Evolutionary conservation across 306 rosid genomes (phyloP), one percentile per base, ranked within the genome.

Genomic region (Lathyrus oleraceus): DNA sequence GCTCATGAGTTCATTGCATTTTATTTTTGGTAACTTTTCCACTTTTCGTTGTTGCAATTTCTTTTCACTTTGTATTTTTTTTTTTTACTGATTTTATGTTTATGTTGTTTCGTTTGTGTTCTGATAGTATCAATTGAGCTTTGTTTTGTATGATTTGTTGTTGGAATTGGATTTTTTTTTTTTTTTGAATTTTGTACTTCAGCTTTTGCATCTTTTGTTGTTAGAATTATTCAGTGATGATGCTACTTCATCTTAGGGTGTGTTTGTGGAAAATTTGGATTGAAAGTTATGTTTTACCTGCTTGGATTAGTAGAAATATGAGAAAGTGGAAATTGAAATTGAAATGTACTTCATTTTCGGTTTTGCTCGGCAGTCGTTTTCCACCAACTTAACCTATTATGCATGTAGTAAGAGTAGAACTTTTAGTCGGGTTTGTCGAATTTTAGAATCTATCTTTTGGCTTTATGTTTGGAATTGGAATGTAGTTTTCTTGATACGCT

Each of bases 1-100:
- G 4, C 67, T 91, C 23, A 87, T 91, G 79, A 87, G 95, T 61
- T 73, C 97, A 48, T 67, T 91, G 85, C 92, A 85, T 73, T 91
- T 91, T 79, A 77, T 81, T 71, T 91, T 91, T 4, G 97, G 97
- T 88, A 82, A 82, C 23, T n/a, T 52, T 19, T 64, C 23, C 58
- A 40, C 38, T 19, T 67, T 61, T 10, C 48, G 7, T 59, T 48
- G 12, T 61, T 76, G 69, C 75, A 54, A 53, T 5, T 51, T 47
- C 9, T 38, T 69, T 49, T 8, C 44, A 40, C 4, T 11, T n/a
- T 47, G 42, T 13, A 0, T 1, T 17, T 45, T 17, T 32, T 65
- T 14, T 21, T 42, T 40, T n/a, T 36, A 1, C 5, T 65, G 0
- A 8, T 47, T 23, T 43, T 13, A 13, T 11, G 5, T 43, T 11